Base-by-base conservation (phyloP, 208 protist genomes). In the Wallacemonas sp. region DNA sequence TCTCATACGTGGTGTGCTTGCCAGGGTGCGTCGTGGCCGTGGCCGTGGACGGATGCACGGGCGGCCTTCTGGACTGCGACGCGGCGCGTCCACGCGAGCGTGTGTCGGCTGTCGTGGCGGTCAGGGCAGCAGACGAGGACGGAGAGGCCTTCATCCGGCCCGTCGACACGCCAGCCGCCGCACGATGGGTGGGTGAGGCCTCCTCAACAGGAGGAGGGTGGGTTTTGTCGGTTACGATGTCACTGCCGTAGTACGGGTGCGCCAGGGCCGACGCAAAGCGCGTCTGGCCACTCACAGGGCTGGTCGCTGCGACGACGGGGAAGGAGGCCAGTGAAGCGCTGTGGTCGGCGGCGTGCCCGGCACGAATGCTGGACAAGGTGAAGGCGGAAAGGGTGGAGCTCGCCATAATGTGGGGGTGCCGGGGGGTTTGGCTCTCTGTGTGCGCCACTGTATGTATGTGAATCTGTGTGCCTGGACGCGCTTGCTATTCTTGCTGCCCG, bases 281-380 rank as follows among this genome's bases (percentile, higher is more conserved):
- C 18, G 59, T 52, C 5, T 49, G 23, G 25, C 33, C 62, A 42
- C 4, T 31, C 3, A 38, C 41, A 12, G 3, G 46, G 28, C 50
- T 52, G 31, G 26, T 52, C 10, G 33, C 23, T 18, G 50, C 36
- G 3, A 63, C 36, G 39, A 29, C 39, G 29, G 59, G 49, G 28
- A 42, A 36, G 18, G 42, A 33, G 16, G 25, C 23, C 16, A 49
- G 25, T 62, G 23, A 44, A 8, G 23, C 38, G 20, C n/a, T 52
- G 2, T n/a, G 38, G 16, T 23, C 55, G 10, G 52, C 39, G 26
- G 0, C 28, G 3, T 41, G 12, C 5, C 44, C 16, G 32, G 31
- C 28, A 29, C 52, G 52, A 25, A 59, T 59, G 52, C 45, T 39
- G 52, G 65, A 63, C 42, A 70, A 20, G 44, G 67, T 29, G 29